Percentiles rank a stretch among this genome's conserved stretches.
Conservation (phyloP, 2,329 filamentous ascomycete genomes). For the Microdochium trichocladiopsis region DNA sequence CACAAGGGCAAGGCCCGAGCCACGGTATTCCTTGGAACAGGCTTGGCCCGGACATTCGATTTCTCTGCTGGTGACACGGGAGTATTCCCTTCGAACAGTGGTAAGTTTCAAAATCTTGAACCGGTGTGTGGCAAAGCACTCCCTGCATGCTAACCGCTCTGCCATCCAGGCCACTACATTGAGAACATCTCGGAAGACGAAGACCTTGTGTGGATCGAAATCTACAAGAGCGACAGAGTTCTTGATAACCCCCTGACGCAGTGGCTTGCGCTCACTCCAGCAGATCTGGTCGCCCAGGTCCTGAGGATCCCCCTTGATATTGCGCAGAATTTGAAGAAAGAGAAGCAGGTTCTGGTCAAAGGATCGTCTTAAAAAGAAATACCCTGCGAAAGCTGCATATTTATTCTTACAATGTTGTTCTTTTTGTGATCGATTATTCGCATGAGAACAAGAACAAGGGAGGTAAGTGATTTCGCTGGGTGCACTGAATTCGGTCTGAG, state of each 20-base stretch:
- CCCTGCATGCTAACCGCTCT: constrained; percentile 3
- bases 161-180: constrained; percentile 52
- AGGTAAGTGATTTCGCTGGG: too few relatives aligned
- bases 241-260: constrained; percentile 61
- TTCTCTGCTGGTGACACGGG: constrained; percentile 61
- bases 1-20: constrained; percentile 54
- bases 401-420: too few relatives aligned
- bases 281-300: constrained; percentile 52
- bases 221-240: constrained; percentile 62
- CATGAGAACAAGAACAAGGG: too few relatives aligned
- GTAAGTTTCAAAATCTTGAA: constrained; percentile 19
- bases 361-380: too few relatives aligned
- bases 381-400: too few relatives aligned
- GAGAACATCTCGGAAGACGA: constrained; percentile 60
- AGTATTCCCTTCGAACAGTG: constrained; percentile 59
- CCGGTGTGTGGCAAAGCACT: not conserved
- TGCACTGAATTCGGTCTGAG: too few relatives aligned
- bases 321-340: constrained; percentile 50
- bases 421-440: too few relatives aligned
- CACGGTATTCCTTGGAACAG: constrained; percentile 57
- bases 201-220: constrained; percentile 60
- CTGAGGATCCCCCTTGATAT: constrained; percentile 52
- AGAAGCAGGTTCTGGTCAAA: constrained; percentile 52
- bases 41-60: constrained; percentile 58
- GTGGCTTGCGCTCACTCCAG: constrained; percentile 62